Evolutionary conservation across 805 yeast genomes (phyloP), one percentile per base, ranked within the genome.

Genomic region (Groenewaldozyma tartarivorans): DNA sequence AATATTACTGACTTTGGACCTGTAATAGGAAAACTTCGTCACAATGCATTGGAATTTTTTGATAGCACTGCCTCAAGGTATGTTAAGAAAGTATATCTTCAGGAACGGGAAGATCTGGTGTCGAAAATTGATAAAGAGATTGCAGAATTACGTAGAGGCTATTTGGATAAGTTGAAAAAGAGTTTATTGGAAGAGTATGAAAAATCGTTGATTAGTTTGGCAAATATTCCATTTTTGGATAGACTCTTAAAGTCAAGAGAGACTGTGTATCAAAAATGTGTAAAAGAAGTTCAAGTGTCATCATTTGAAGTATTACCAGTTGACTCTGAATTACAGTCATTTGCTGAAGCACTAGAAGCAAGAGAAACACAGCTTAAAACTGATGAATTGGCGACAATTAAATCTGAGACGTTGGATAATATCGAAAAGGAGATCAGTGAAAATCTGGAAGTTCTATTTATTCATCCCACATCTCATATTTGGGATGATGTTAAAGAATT

Each of bases 41-140:
- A 61, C 1, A 57, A 61, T 2, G 69, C 78, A 2, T 51, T 86
- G 11, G 63, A 60, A 0, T 55, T 62, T 9, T 90, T 76, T 58
- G 94, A 86, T 54, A 52, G 64, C 3, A 68, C 71, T 43, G 98
- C 97, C 1, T 71, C 92, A 1, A 75, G 87, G 42, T 92, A 92
- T 56, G 70, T 75, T 39, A 59, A 66, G 30, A 44, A 70, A 2
- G 94, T 88, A 2, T 92, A 82, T 57, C 54, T 66, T 33, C 80
- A 77, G 40, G 81, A 81, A 55, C 71, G 81, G 42, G 50, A 46
- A 1, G 67, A 63, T 11, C 66, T 92, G 39, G 44, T 53, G 2
- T 58, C 58, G 6, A 72, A 71, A 41, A 62, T 87, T 34, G 73
- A 75, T 48, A 48, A 54, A 0, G 45, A 51, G 30, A 53, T 79